Evolutionary conservation across 2,329 filamentous ascomycete species (phyloP), one percentile per base, ranked within the genome.

Genomic region (Setomelanomma holmii): DNA sequence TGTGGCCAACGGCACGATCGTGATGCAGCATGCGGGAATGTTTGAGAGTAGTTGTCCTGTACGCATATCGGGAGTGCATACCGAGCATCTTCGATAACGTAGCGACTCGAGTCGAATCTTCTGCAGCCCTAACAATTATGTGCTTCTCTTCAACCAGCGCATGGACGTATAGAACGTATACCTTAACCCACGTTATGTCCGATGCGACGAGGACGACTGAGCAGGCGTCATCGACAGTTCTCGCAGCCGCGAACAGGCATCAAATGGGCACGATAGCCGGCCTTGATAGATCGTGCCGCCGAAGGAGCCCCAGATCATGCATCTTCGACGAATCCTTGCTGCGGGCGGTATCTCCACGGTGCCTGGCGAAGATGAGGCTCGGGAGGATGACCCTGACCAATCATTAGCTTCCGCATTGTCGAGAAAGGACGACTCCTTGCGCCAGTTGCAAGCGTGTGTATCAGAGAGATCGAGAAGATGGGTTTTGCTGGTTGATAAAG

Each of bases 401-500:
- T 49, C 40, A 12, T 55, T 51, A 55, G 52, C 48, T n/a, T 20
- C 24, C 39, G 17, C 22, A n/a, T 20, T 40, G 23, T 27, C 21
- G 33, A 34, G 10, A 11, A 38, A 27, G 17, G n/a, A 36, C 30
- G 16, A 24, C 17, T 36, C 16, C 7, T 34, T 21, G 22, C 27
- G 27, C 27, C 34, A 39, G 19, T 4, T 34, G 19, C n/a, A 21
- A n/a, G 16, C n/a, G 17, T 41, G 17, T 17, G 22, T 44, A 53
- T 65, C 61, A 66, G 58, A 48, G 43, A 51, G 24, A 40, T 58
- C 63, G 64, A 67, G 64, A 67, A 67, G 64, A 67, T 67, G 35
- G 56, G 51, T 27, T 45, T 36, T 58, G 61, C 60, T 66, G 63
- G 64, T 55, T 49, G 35, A 49, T 47, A 55, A 67, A 64, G 57